A percentile compares a stretch with the other conserved stretches of the same genome.
phyloP scores from a whole-genome alignment of 2,329 filamentous ascomycete species.

The Myriosclerotinia duriaeana region DNA sequence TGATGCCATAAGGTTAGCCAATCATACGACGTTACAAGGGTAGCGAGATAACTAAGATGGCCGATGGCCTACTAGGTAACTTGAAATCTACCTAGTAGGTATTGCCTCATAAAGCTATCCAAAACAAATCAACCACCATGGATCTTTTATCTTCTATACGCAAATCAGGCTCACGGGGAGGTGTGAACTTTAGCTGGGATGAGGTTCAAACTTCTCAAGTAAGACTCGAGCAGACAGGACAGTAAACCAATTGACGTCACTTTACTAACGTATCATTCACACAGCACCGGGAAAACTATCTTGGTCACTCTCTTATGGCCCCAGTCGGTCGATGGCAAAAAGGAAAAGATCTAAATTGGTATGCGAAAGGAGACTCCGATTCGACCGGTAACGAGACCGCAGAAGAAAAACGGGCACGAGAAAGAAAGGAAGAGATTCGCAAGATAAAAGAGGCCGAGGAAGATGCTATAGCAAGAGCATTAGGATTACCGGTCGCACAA shows the following conservation, averaged over 20 bases:
- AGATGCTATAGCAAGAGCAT: slow-evolving; percentile 78
- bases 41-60: background rate
- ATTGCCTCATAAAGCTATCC: background rate
- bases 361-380: slow-evolving; percentile 56
- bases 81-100: background rate
- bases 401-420: slow-evolving; percentile 57
- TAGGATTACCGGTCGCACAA: slow-evolving; percentile 73
- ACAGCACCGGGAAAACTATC: slow-evolving; percentile 78
- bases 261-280: slow-evolving; percentile 6
- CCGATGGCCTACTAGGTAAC: background rate
- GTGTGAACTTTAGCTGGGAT: slow-evolving; percentile 95
- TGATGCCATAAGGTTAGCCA: background rate
- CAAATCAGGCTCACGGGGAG: slow-evolving; percentile 87
- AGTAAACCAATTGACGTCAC: background rate
- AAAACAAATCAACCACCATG: slow-evolving; percentile 53
- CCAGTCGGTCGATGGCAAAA: slow-evolving; percentile 75
- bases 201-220: slow-evolving; percentile 78
- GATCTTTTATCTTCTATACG: slow-evolving; percentile 90
- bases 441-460: slow-evolving; percentile 89
- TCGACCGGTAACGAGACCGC: slow-evolving; percentile 56
- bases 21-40: background rate
- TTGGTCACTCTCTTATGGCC: slow-evolving; percentile 73
- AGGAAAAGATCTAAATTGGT: slow-evolving; percentile 61
- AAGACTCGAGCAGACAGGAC: background rate
- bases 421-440: slow-evolving; percentile 74